Evolutionary conservation across 768 basidiomycete genomes (phyloP), one percentile per base, ranked within the genome.

Genomic region (Termitomyces sp.): DNA sequence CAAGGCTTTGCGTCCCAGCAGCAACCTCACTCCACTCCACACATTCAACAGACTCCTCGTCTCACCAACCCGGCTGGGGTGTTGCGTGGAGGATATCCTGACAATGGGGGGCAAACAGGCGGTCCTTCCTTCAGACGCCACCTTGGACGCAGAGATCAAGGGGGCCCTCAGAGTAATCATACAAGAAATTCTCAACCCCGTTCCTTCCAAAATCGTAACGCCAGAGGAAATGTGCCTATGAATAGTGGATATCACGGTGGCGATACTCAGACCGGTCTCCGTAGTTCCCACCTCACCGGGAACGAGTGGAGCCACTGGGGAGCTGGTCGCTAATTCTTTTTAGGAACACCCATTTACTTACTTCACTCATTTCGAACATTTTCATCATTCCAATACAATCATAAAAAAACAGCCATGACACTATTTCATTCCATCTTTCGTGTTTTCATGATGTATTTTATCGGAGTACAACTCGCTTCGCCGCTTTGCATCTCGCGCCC

Each of bases 271-370:
- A 57, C 60, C 45, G 53, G 54, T 32, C 23, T 58, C 32, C 63
- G 58, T 23, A 58, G 58, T 17, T 32, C 58, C 6, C 67, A 66
- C 44, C 58, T 64, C 53, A 62, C 55, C 31, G 47, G 62, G 5
- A 60, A 54, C 53, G 71, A 74, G 37, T 74, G 73, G 75, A 69
- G 61, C 59, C 71, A 71, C 37, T 73, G 70, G 72, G 67, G 60
- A 40, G 53, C 63, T 53, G 47, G 59, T 53, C 70, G 65, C 47
- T 72, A 60, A 68, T 40, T n/a, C 17, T 32, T 23, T 29, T 21
- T 6, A 17, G 40, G 27, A 51, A 54, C 8, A 40, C 49, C 27
- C 54, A 52, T 59, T 53, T 59, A 57, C 16, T 49, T 23, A 10
- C 25, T 56, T 49, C 27, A 53, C 57, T 59, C 43, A 48, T 52